Evolutionary conservation across 176 grass and related monocot species (phyloP), one percentile per base, ranked within the genome.

Genomic region (Aechmea fasciata): DNA sequence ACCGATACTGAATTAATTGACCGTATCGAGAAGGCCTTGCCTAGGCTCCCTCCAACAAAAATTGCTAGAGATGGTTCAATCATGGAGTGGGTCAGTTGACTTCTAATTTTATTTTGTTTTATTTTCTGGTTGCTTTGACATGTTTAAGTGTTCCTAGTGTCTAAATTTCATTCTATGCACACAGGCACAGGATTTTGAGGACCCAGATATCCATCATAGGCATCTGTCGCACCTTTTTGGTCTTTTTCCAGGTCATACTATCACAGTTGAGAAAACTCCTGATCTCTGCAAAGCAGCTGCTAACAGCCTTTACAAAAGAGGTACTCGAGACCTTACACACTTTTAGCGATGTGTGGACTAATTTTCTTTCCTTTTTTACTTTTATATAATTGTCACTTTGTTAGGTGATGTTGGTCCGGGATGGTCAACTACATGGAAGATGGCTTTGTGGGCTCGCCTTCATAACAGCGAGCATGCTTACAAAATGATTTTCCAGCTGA

Each of bases 391-490:
- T 63, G 28, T 79, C 18, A 64, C 28, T 71, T 67, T 79, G 13
- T 57, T 81, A 91, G 88, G 93, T 73, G 88, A 89, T 66, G 71
- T 81, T 51, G 93, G 93, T 67, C 93, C 93, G 64, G 93, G 81
- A 11, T 96, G 93, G 93, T 96, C 93, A 47, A 96, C 85, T 75
- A 78, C 89, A 78, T 96, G 93, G 93, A 96, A 96, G 79, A 92
- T 96, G 88, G 86, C 86, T 52, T 75, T 92, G 72, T 92, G 89
- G 93, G 88, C 93, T 52, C 83, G 52, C 68, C 73, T 96, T 82
- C 89, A 62, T 73, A 92, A 86, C 68, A 85, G 79, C 64, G 74
- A 96, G 28, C 88, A 96, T 75, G 89, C 93, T 64, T 92, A 96
- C 74, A 87, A 74, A 76, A 84, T 96, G 88, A 85, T 96, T 28